A percentile compares a stretch with the other conserved stretches of the same genome.
Conservation (phyloP, 768 basidiomycete species). For the Exsudoporus frostii region DNA sequence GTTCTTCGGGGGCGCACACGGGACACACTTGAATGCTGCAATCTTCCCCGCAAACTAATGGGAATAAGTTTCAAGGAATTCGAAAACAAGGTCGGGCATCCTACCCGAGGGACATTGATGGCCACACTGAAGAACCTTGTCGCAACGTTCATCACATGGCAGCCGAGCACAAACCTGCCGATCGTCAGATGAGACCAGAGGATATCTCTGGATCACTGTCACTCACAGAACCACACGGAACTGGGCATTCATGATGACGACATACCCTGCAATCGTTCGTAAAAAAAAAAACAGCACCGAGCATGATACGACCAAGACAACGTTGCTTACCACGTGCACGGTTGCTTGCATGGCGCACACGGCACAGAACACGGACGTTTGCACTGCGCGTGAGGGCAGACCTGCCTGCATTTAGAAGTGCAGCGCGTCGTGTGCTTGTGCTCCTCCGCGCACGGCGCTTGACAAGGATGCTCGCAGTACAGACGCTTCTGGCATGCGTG, state of each 20-base stretch:
- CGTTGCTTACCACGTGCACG: slow-evolving; percentile 49
- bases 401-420: slow-evolving; percentile 46
- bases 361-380: slow-evolving; percentile 44
- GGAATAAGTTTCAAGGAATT: background rate
- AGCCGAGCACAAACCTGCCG: slow-evolving; percentile 58
- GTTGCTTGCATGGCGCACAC: slow-evolving; percentile 61
- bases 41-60: slow-evolving; percentile 63
- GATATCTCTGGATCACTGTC: background rate
- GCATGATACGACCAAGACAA: background rate
- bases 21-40: slow-evolving; percentile 56
- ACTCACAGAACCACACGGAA: slow-evolving; percentile 69
- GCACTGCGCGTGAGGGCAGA: slow-evolving; percentile 54
- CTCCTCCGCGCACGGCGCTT: slow-evolving; percentile 43
- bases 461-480: slow-evolving; percentile 57
- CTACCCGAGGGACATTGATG: slow-evolving; percentile 67
- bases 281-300: background rate
- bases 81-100: slow-evolving; percentile 1
- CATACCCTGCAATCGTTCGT: slow-evolving; percentile 42
- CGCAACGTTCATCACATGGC: slow-evolving; percentile 60
- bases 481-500: slow-evolving; percentile 53
- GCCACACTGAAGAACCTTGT: slow-evolving; percentile 49
- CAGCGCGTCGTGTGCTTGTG: slow-evolving; percentile 52
- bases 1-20: slow-evolving; percentile 40
- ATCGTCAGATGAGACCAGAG: background rate
- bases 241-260: slow-evolving; percentile 50